A percentile compares a stretch with the other conserved stretches of the same genome.
phyloP scores from a whole-genome alignment of 768 basidiomycete species.

The Tricholoma matsutake region DNA sequence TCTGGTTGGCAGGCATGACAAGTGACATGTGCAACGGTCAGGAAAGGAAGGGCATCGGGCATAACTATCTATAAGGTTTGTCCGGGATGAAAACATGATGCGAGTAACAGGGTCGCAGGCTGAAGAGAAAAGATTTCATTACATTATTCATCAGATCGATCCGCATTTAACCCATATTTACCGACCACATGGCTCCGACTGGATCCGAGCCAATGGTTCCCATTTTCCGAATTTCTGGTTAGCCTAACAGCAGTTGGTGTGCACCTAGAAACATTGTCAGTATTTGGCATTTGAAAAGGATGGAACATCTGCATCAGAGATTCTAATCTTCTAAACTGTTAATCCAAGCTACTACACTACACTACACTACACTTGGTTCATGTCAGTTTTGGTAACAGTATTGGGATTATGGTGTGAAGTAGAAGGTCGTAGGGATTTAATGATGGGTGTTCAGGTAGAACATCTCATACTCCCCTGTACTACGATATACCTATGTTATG shows the following conservation, averaged over 20 bases:
- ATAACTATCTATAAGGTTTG: background rate
- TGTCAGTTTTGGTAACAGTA: conserved; percentile 19
- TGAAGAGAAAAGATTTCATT: background rate
- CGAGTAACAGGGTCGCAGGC: background rate
- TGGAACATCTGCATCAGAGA: no score
- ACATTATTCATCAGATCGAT: background rate
- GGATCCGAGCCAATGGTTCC: background rate
- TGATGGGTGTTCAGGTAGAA: no score
- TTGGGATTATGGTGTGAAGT: no score
- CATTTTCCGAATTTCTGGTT: background rate
- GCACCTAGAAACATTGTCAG: background rate
- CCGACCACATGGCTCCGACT: background rate
- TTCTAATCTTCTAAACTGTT: background rate
- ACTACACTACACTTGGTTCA: background rate
- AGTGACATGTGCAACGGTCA: background rate
- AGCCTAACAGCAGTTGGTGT: background rate
- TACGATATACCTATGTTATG: no score
- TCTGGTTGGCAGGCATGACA: background rate
- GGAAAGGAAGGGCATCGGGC: conserved; percentile 3
- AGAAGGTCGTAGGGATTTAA: no score
- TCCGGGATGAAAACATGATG: background rate
- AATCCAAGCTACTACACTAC: background rate
- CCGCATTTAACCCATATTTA: no score
- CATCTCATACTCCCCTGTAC: no score
- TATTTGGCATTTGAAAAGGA: background rate